Evolutionary conservation across 2,329 filamentous ascomycete genomes (phyloP), one percentile per base, ranked within the genome.

Genomic region (Cordyceps tenuipes): DNA sequence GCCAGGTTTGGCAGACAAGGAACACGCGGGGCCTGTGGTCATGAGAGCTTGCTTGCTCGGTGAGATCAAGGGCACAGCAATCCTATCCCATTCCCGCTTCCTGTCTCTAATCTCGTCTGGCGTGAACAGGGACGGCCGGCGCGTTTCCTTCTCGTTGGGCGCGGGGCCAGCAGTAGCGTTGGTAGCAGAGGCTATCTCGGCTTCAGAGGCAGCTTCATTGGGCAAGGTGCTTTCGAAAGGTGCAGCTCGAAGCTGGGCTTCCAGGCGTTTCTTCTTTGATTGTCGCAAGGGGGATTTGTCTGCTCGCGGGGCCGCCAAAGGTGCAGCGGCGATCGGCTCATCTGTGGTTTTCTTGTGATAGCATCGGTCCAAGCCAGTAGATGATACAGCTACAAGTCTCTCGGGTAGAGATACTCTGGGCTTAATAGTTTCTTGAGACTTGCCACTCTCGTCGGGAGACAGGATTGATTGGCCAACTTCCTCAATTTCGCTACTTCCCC

Each of bases 11-110:
- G 19, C n/a, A 17, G 57, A 8, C 39, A 43, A 17, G 34, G 6
- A 36, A n/a, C 13, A 19, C 12, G 8, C 10, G 55, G n/a, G 10
- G 21, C 36, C 43, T n/a, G 13, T 26, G 47, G 53, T 21, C 15
- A 21, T 15, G 15, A 26, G 41, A 36, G 58, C 31, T 23, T 54
- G 41, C 60, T 58, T 65, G 36, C 57, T 61, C 44, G 57, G 65
- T 54, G 63, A 68, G 60, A 66, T 63, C 58, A 71, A 61, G 49
- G 72, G 71, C 69, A 72, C 68, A 44, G 68, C 62, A 63, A 73
- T 73, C 60, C 66, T 71, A 66, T 70, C 65, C 70, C 69, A 72
- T 56, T 66, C 66, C 66, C 67, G 64, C 62, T 64, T 68, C 59
- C 71, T 68, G 44, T 64, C 65, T 62, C 68, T 67, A 39, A 72